Evolutionary conservation across 1,284 basidiomycete genomes (phyloP).

Genomic region (Laetiporus sulphureus): DNA sequence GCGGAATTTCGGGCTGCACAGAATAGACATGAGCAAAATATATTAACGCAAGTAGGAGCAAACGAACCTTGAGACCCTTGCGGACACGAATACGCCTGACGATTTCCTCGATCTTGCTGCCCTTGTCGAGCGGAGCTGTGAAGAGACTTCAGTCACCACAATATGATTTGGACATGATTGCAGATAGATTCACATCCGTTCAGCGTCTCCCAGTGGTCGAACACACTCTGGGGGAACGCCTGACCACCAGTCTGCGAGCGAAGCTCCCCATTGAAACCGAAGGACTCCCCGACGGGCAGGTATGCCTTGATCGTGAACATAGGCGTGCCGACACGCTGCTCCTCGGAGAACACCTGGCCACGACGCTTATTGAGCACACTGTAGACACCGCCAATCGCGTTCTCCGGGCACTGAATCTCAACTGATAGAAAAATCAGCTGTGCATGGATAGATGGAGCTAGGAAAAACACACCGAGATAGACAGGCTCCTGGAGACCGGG

Average conservation of each 20-base stretch:
- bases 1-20: conserved; percentile 75
- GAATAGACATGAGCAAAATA: conserved; percentile 10
- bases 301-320: conserved; percentile 99
- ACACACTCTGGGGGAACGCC: conserved; percentile 96
- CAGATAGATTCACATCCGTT: conserved; percentile 55
- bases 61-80: conserved; percentile 85
- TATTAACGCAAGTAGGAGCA: not conserved
- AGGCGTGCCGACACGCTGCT: conserved; percentile 95
- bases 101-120: conserved; percentile 85
- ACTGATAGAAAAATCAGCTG: conserved; percentile 34
- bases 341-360: conserved; percentile 97
- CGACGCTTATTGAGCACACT: conserved; percentile 91
- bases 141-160: conserved; percentile 1
- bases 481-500: conserved; percentile 96
- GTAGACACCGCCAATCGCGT: conserved; percentile 98
- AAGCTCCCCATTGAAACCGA: conserved; percentile 98
- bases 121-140: conserved; percentile 74
- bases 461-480: conserved; percentile 65
- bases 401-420: conserved; percentile 98
- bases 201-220: conserved; percentile 90
- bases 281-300: conserved; percentile 95
- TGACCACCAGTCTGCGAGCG: conserved; percentile 92
- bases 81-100: conserved; percentile 80
- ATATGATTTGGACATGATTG: conserved; percentile 17
- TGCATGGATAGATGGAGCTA: not conserved